Conservation (phyloP, 495 filamentous ascomycete species). For the Tuber melanosporum region DNA sequence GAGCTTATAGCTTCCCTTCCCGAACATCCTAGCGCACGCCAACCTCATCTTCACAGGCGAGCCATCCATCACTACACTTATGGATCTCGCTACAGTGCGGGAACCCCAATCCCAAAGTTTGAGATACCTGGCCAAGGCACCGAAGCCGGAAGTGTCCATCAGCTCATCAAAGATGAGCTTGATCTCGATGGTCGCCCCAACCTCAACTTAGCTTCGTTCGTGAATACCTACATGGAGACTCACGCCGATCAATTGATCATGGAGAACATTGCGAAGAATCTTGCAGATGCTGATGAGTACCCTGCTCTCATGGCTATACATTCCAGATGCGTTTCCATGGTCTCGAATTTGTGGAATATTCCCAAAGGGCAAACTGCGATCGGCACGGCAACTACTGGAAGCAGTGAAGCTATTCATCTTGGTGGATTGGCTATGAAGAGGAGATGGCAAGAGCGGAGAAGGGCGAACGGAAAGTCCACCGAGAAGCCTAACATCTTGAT, state of each 20-base stretch:
- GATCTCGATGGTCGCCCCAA: conserved; percentile 69
- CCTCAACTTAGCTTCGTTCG: conserved; percentile 65
- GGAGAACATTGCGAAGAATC: conserved; percentile 64
- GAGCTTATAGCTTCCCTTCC: conserved; percentile 54
- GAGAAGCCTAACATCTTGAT: conserved; percentile 67
- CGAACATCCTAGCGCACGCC: conserved; percentile 45
- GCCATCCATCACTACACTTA: conserved; percentile 58
- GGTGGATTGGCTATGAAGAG: conserved; percentile 74
- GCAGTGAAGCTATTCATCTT: conserved; percentile 66
- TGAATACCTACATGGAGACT: conserved; percentile 65
- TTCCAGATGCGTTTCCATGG: conserved; percentile 63
- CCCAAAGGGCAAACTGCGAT: conserved; percentile 61
- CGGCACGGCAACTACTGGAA: conserved; percentile 67
- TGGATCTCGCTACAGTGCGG: conserved; percentile 56
- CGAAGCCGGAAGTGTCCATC: conserved; percentile 58
- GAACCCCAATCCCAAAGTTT: conserved; percentile 62
- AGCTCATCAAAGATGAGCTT: conserved; percentile 66
- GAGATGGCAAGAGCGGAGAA: conserved; percentile 63
- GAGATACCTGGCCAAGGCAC: conserved; percentile 57
- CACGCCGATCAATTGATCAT: conserved; percentile 59
- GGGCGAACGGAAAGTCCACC: conserved; percentile 56
- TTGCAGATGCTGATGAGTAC: conserved; percentile 64
- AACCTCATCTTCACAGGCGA: conserved; percentile 42
- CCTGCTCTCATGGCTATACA: conserved; percentile 69
- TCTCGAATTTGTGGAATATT: conserved; percentile 63